A percentile compares a stretch with the other conserved stretches of the same genome.
phyloP scores from a whole-genome alignment of 352 stramenopile species.

The Nothophytophthora sp. region DNA sequence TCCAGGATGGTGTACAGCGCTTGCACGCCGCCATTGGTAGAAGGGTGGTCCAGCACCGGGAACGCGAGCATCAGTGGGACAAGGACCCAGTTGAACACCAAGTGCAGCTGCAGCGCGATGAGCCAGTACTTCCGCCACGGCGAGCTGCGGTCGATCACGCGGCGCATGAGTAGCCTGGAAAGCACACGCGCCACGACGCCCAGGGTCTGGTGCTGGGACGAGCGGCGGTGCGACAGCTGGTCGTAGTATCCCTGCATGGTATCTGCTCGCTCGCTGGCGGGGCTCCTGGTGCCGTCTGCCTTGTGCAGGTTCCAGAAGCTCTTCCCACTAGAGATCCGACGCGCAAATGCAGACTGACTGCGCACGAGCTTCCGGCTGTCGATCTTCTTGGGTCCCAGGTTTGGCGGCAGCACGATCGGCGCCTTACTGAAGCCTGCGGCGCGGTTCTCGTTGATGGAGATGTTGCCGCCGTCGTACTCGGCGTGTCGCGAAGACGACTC shows the following conservation, averaged over 20 bases:
- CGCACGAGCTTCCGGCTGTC: constrained; percentile 22
- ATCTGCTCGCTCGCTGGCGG: background rate
- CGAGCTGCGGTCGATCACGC: constrained; percentile 30
- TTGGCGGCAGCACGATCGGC: constrained; percentile 10
- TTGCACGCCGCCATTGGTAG: constrained; percentile 9
- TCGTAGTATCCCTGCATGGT: constrained; percentile 43
- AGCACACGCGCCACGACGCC: constrained; percentile 2
- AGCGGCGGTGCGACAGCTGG: constrained; percentile 23
- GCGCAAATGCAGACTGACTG: constrained; percentile 49
- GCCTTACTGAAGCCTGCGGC: constrained; percentile 12
- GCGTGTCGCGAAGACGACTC: constrained; percentile 19
- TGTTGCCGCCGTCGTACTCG: constrained; percentile 24
- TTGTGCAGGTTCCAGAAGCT: constrained; percentile 12
- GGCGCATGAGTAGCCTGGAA: constrained; percentile 19
- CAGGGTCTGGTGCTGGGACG: constrained; percentile 2
- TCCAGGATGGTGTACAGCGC: constrained; percentile 29
- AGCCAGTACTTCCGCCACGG: constrained; percentile 42
- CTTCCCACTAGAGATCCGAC: constrained; percentile 25
- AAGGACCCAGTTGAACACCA: constrained; percentile 41
- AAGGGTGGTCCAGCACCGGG: constrained; percentile 23
- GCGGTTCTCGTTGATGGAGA: constrained; percentile 26
- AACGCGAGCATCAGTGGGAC: constrained; percentile 45
- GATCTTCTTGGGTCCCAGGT: background rate
- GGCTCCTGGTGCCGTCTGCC: constrained; percentile 3
- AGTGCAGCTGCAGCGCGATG: constrained; percentile 34